A percentile compares a stretch with the other conserved stretches of the same genome.
Conservation (phyloP, 2,329 filamentous ascomycete species). For the Aspergillus amoenus region DNA sequence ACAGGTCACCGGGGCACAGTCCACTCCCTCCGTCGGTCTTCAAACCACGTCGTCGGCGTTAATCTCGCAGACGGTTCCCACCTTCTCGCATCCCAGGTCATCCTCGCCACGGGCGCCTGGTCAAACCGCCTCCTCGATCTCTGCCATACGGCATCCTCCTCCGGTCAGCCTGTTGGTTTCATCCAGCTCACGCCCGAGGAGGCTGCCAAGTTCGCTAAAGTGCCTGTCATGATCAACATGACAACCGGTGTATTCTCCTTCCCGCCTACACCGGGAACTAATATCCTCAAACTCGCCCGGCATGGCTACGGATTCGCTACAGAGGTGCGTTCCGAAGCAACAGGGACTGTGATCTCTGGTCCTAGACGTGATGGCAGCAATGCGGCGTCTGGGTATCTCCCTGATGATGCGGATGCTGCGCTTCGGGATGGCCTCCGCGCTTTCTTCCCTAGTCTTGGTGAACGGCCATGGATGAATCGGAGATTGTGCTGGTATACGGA, state of each 20-base stretch:
- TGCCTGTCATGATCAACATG: slow-evolving; percentile 59
- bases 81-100: slow-evolving; percentile 65
- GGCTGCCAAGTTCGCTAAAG: slow-evolving; percentile 58
- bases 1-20: slow-evolving; percentile 36
- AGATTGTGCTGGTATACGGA: slow-evolving; percentile 74
- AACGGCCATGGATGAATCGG: slow-evolving; percentile 58
- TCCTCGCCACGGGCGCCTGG: slow-evolving; percentile 84
- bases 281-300: slow-evolving; percentile 63
- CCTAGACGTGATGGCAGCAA: slow-evolving; percentile 40
- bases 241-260: slow-evolving; percentile 50
- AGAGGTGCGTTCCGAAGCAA: slow-evolving; percentile 23
- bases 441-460: slow-evolving; percentile 59
- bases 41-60: slow-evolving; percentile 54
- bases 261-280: slow-evolving; percentile 45
- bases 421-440: slow-evolving; percentile 59
- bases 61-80: slow-evolving; percentile 49
- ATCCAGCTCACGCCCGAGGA: slow-evolving; percentile 69
- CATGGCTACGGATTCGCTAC: slow-evolving; percentile 63
- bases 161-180: slow-evolving; percentile 76
- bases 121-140: slow-evolving; percentile 72
- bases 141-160: slow-evolving; percentile 69
- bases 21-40: slow-evolving; percentile 26
- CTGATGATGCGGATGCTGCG: slow-evolving; percentile 56
- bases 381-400: slow-evolving; percentile 37
- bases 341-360: slow-evolving; percentile 23